A percentile compares a stretch with the other conserved stretches of the same genome.
These are phyloP conservation scores for Aspergillus quadrilineatus DNA, from an alignment of 2,329 filamentous ascomycete genomes.

Conservation along the genomic window DNA sequence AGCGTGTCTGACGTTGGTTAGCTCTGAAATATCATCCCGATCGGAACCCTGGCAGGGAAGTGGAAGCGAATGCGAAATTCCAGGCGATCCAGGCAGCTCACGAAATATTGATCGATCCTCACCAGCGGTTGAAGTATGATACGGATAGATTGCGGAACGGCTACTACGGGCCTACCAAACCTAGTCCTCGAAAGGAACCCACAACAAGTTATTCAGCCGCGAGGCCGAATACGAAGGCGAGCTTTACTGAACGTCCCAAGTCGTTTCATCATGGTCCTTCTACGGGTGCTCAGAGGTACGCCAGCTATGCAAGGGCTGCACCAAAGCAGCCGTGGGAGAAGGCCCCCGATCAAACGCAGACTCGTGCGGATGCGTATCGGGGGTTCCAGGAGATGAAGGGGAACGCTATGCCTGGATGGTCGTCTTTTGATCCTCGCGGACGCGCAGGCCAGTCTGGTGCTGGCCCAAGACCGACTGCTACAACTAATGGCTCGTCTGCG, in stretches of 20 bases:
- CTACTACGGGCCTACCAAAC: slow-evolving; percentile 34
- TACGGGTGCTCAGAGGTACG: slow-evolving; percentile 41
- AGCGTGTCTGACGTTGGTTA: slow-evolving; percentile 34
- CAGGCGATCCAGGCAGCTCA: slow-evolving; percentile 83
- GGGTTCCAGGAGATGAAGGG: slow-evolving; percentile 48
- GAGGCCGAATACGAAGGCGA: slow-evolving; percentile 25
- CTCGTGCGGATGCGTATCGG: slow-evolving; percentile 45
- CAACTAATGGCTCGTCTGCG: slow-evolving; percentile 25
- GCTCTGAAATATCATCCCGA: slow-evolving; percentile 86
- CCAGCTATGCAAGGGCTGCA: slow-evolving; percentile 41
- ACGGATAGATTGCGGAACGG: slow-evolving; percentile 57
- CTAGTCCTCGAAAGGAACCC: slow-evolving; percentile 30
- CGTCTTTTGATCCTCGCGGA: slow-evolving; percentile 42
- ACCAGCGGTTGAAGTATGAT: slow-evolving; percentile 62
- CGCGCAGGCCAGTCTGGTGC: slow-evolving; percentile 23
- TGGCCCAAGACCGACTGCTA: slow-evolving; percentile 23
- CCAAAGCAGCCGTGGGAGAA: slow-evolving; percentile 41
- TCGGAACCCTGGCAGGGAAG: slow-evolving; percentile 78
- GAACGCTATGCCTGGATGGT: slow-evolving; percentile 33
- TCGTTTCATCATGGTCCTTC: slow-evolving; percentile 34
- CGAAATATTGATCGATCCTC: slow-evolving; percentile 67
- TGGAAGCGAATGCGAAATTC: slow-evolving; percentile 77
- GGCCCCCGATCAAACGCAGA: slow-evolving; percentile 40
- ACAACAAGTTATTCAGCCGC: slow-evolving; percentile 24
- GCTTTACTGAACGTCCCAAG: slow-evolving; percentile 20